Percentiles rank a stretch among this genome's conserved stretches.
Evolutionary conservation across 108 stramenopile species (phyloP).

Genomic region (Parietichytrium sp.): DNA sequence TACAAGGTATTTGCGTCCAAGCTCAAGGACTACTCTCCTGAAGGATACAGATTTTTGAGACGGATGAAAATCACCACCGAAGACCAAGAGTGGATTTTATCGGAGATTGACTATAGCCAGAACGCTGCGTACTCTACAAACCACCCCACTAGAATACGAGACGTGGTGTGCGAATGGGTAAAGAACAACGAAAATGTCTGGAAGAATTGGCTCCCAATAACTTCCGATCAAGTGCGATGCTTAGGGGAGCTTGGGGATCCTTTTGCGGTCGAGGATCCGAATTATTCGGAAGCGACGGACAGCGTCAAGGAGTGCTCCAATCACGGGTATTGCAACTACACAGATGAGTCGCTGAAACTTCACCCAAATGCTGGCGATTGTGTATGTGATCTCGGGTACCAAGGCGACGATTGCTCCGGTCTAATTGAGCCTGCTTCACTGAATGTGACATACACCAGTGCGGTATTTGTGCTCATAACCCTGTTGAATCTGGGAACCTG

Average conservation of each 20-base stretch:
- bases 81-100: background rate
- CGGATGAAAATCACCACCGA: background rate
- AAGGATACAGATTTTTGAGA: background rate
- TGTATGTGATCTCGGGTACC: background rate
- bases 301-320: background rate
- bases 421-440: background rate
- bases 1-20: slow-evolving; percentile 36
- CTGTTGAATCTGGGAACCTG: no score
- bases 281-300: background rate
- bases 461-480: background rate
- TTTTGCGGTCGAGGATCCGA: background rate
- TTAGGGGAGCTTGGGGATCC: background rate
- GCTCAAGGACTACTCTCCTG: background rate
- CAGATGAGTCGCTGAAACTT: background rate
- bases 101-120: background rate
- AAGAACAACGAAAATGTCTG: slow-evolving; percentile 3
- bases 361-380: slow-evolving; percentile 13
- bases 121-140: no score
- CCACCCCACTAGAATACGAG: background rate
- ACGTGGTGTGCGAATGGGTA: slow-evolving; percentile 20
- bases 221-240: background rate
- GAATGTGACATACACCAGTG: background rate
- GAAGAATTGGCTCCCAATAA: background rate
- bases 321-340: background rate
- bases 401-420: slow-evolving; percentile 14